Conservation (phyloP, 169 alveolate genomes). For the Cryptosporidium ryanae region DNA sequence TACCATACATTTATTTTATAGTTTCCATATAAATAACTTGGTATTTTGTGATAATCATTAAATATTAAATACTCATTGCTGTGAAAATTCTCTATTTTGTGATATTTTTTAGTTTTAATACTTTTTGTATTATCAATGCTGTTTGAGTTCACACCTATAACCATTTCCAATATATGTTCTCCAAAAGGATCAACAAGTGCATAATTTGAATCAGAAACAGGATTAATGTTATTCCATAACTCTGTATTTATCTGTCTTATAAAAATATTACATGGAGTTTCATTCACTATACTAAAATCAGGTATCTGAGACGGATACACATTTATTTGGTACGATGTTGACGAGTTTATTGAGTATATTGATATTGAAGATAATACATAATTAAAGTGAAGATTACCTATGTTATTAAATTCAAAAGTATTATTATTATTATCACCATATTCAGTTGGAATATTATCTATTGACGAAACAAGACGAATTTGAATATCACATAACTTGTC, state of each 20-base stretch:
- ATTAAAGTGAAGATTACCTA: constrained; percentile 27
- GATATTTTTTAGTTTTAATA: not conserved
- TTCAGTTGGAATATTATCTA: constrained; percentile 2
- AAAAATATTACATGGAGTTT: constrained; percentile 33
- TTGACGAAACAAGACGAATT: constrained; percentile 16
- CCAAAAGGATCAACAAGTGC: constrained; percentile 61
- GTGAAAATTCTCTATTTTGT: not conserved
- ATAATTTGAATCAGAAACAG: constrained; percentile 35
- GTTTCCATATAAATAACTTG: constrained; percentile 17
- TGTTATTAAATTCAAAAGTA: not conserved
- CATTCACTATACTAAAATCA: constrained; percentile 43
- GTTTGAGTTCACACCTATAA: constrained; percentile 25
- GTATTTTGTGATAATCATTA: constrained; percentile 11
- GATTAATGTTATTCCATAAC: constrained; percentile 27
- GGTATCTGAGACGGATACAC: constrained; percentile 60
- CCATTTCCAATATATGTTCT: constrained; percentile 36
- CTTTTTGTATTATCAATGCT: not conserved
- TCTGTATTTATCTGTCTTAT: constrained; percentile 29
- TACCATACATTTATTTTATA: constrained; percentile 31
- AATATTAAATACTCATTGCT: not conserved
- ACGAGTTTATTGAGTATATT: constrained; percentile 34
- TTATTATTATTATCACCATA: not conserved
- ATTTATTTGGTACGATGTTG: constrained; percentile 50
- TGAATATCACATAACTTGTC: constrained; percentile 49
- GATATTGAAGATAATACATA: constrained; percentile 50